A percentile compares a stretch with the other conserved stretches of the same genome.
These are phyloP conservation scores for Hericium erinaceus DNA, from an alignment of 768 basidiomycete genomes.

Conservation along the genomic window DNA sequence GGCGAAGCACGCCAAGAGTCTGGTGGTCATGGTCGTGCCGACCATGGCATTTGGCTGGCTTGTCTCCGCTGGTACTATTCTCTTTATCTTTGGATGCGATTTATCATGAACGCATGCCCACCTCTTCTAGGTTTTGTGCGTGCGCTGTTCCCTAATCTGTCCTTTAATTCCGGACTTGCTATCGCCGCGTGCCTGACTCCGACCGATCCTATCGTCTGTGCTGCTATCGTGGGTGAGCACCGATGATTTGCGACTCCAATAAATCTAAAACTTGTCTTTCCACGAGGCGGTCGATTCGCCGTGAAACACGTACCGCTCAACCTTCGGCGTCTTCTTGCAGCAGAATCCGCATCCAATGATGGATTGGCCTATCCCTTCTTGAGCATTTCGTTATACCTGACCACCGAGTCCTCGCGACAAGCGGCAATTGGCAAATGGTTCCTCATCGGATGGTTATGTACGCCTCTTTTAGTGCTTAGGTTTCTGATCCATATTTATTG, in stretches of 20 bases:
- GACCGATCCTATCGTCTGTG: conserved; percentile 91
- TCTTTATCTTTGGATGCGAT: background rate
- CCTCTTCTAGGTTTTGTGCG: conserved; percentile 45
- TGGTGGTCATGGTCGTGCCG: conserved; percentile 63
- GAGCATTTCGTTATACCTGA: conserved; percentile 77
- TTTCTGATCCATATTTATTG: background rate
- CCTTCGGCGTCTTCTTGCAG: conserved; percentile 72
- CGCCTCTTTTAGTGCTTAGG: conserved; percentile 15
- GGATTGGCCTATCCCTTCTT: conserved; percentile 94
- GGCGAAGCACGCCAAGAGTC: conserved; percentile 63
- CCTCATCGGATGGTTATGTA: conserved; percentile 75
- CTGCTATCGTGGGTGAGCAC: conserved; percentile 57
- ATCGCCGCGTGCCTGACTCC: conserved; percentile 88
- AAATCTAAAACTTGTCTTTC: background rate
- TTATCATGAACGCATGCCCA: no score
- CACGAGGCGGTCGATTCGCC: conserved; percentile 55
- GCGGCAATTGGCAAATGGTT: conserved; percentile 80
- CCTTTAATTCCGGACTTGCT: conserved; percentile 68
- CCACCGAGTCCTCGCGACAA: conserved; percentile 51
- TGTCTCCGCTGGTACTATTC: conserved; percentile 48
- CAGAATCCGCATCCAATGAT: conserved; percentile 93
- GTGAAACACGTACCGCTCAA: conserved; percentile 60
- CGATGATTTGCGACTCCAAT: background rate
- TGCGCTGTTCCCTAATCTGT: conserved; percentile 61
- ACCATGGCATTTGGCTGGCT: conserved; percentile 86